Conservation (phyloP, 176 grass and related monocot species). For the Saccharum officinarum region DNA sequence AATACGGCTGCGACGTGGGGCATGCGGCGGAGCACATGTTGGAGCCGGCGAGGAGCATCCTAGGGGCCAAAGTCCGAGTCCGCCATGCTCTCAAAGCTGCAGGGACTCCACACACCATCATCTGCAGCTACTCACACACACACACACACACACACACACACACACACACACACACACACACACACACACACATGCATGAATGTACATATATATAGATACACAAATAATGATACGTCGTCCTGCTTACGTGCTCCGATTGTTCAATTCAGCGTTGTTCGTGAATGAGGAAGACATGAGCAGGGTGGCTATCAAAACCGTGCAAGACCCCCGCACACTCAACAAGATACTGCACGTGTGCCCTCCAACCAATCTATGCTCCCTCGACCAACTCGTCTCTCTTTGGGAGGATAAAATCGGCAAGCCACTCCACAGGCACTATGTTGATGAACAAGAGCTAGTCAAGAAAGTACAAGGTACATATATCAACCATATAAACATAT, state of each 20-base stretch:
- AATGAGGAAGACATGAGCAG: not conserved
- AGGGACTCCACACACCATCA: conserved; percentile 36
- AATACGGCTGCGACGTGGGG: conserved; percentile 11
- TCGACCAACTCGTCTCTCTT: conserved; percentile 27
- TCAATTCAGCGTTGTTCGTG: not conserved
- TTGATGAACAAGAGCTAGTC: conserved; percentile 38
- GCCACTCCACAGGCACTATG: conserved; percentile 29
- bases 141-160: too few species aligned
- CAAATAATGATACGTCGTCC: too few species aligned
- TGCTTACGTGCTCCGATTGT: too few species aligned
- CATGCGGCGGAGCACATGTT: not conserved
- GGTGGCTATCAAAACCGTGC: conserved; percentile 24
- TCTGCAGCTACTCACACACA: conserved; percentile 24
- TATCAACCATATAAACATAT: too few species aligned
- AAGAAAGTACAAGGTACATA: conserved; percentile 28
- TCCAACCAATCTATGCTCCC: conserved; percentile 6
- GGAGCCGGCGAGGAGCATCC: not conserved
- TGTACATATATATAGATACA: too few species aligned
- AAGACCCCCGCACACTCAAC: conserved; percentile 47
- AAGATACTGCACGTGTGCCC: conserved; percentile 39
- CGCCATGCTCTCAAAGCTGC: not conserved
- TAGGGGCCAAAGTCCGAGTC: not conserved
- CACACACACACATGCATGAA: too few species aligned
- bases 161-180: too few species aligned
- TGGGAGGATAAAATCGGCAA: conserved; percentile 53